Conservation (phyloP, 768 basidiomycete genomes). For the Sporobolomyces phaffii region DNA sequence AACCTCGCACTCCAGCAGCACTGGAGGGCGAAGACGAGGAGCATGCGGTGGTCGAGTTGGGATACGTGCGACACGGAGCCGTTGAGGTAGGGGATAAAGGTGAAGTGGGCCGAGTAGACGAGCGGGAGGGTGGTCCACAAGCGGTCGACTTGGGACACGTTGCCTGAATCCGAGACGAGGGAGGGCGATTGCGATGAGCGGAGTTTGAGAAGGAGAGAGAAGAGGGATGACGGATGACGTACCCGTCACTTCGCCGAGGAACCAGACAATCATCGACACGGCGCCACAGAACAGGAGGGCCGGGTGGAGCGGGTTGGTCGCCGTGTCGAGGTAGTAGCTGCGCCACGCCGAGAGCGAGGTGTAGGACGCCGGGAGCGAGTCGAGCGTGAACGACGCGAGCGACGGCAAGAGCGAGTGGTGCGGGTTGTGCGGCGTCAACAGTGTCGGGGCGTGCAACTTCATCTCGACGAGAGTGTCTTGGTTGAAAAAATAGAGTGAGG, state of each 20-base stretch:
- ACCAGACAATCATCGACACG: conserved; percentile 5
- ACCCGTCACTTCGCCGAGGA: conserved; percentile 35
- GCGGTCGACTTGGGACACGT: conserved; percentile 82
- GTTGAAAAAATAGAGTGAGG: no score
- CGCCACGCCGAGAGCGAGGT: neutral
- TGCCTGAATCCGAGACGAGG: conserved; percentile 47
- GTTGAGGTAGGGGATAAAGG: conserved; percentile 50
- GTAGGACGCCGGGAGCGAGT: neutral
- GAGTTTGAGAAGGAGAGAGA: neutral
- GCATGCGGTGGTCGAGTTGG: conserved; percentile 39
- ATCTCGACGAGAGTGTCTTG: neutral
- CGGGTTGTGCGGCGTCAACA: neutral
- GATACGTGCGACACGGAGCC: conserved; percentile 14
- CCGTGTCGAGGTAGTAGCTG: conserved; percentile 10
- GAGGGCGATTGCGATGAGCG: neutral
- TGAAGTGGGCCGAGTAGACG: conserved; percentile 74
- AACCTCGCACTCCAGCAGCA: conserved; percentile 51
- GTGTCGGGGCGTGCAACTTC: neutral
- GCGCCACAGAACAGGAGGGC: conserved; percentile 4
- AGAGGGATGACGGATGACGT: neutral
- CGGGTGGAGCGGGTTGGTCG: conserved; percentile 34
- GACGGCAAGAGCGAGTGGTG: neutral
- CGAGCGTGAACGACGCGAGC: neutral
- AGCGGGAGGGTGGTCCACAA: conserved; percentile 68
- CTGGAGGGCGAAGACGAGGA: conserved; percentile 41